Evolutionary conservation across 805 yeast species (phyloP).

Genomic region (Saccharomycopsis lassenensis): DNA sequence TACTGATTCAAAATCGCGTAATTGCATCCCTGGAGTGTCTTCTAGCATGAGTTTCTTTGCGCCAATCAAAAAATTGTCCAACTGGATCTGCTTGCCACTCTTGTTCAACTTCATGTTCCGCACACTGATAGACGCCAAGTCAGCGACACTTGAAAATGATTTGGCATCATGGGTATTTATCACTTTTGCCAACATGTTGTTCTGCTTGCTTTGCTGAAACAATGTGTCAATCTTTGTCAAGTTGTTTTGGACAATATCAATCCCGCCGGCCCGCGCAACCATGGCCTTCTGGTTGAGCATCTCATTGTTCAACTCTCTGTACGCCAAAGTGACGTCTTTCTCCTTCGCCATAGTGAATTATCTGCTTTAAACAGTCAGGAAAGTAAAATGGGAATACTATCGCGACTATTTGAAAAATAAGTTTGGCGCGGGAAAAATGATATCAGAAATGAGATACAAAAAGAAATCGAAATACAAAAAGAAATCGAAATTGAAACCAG

Average conservation of each 20-base stretch:
- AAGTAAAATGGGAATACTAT: too few species aligned
- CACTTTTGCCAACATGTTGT: conserved; percentile 27
- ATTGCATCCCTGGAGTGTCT: conserved; percentile 22
- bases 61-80: conserved; percentile 34
- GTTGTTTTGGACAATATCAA: conserved; percentile 34
- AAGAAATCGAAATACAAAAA: too few species aligned
- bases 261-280: conserved; percentile 49
- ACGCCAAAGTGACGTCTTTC: not conserved
- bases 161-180: conserved; percentile 55
- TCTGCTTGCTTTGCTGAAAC: conserved; percentile 32
- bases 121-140: conserved; percentile 54
- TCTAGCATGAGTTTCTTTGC: conserved; percentile 29
- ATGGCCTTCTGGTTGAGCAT: conserved; percentile 31
- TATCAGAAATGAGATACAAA: too few species aligned
- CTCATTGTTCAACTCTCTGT: conserved; percentile 2
- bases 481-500: too few species aligned
- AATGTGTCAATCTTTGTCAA: conserved; percentile 36
- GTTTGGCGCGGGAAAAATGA: too few species aligned
- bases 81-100: conserved; percentile 37
- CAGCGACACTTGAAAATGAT: conserved; percentile 47
- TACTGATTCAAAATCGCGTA: conserved; percentile 13
- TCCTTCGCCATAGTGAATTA: too few species aligned
- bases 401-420: too few species aligned
- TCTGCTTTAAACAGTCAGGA: too few species aligned
- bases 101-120: conserved; percentile 50